Conservation (phyloP, 2,329 filamentous ascomycete genomes). For the Daldinia sp. region DNA sequence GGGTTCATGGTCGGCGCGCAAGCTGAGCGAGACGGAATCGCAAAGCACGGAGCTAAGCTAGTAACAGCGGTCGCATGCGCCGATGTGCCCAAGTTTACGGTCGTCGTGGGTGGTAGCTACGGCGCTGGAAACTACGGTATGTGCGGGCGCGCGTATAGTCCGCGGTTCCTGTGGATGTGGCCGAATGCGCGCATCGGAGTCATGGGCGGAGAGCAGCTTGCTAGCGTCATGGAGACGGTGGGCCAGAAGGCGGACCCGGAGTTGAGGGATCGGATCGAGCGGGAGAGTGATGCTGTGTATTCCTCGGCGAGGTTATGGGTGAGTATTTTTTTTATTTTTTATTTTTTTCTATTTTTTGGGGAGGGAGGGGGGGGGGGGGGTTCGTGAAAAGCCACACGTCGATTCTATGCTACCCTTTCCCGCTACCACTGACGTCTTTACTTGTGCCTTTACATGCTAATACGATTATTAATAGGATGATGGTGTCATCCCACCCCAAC, state of each 20-base stretch:
- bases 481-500: slow-evolving; percentile 79
- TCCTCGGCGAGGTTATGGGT: slow-evolving; percentile 91
- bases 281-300: slow-evolving; percentile 87
- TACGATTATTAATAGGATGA: slow-evolving; percentile 63
- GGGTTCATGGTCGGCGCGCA: slow-evolving; percentile 98
- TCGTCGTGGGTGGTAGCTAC: slow-evolving; percentile 92
- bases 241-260: slow-evolving; percentile 83
- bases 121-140: slow-evolving; percentile 98
- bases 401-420: slow-evolving; percentile 2
- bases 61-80: slow-evolving; percentile 95
- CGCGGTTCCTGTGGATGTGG: slow-evolving; percentile 95
- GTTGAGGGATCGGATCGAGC: slow-evolving; percentile 84
- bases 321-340: slow-evolving; percentile 49
- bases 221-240: slow-evolving; percentile 93
- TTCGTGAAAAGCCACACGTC: not conserved
- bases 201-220: slow-evolving; percentile 94
- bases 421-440: not conserved
- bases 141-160: slow-evolving; percentile 94
- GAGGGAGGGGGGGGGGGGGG: too few relatives aligned
- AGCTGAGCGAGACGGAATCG: slow-evolving; percentile 92
- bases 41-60: slow-evolving; percentile 96
- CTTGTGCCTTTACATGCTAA: slow-evolving; percentile 22
- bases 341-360: too few relatives aligned
- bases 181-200: slow-evolving; percentile 95
- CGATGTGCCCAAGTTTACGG: slow-evolving; percentile 94